phyloP scores from a whole-genome alignment of 441 rosid genomes.

The Erysimum cheiri region DNA sequence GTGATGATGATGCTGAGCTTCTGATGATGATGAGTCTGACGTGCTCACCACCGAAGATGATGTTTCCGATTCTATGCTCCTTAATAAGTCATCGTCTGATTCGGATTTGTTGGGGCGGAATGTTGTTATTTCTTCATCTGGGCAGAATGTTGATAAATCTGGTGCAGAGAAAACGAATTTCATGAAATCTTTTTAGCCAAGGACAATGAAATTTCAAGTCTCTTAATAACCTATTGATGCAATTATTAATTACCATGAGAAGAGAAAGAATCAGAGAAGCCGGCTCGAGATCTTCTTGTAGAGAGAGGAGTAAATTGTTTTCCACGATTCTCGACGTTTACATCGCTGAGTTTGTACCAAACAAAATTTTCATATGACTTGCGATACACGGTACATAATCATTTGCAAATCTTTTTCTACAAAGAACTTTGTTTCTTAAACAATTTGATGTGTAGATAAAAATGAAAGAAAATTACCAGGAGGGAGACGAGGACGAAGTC shows the following conservation, averaged over 20 bases:
- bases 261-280: constrained; percentile 58
- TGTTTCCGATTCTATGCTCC: constrained; percentile 51
- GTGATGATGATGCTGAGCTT: constrained; percentile 34
- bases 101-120: constrained; percentile 23
- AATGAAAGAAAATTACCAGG: constrained; percentile 22
- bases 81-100: constrained; percentile 49
- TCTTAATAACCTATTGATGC: neutral
- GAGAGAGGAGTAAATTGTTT: constrained; percentile 38
- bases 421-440: neutral
- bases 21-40: constrained; percentile 52
- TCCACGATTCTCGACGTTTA: constrained; percentile 38
- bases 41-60: constrained; percentile 61
- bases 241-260: constrained; percentile 50
- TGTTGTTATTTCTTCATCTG: constrained; percentile 38
- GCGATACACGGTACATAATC: constrained; percentile 8
- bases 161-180: neutral
- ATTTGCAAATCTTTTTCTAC: neutral
- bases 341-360: constrained; percentile 29
- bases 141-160: constrained; percentile 47
- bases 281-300: constrained; percentile 51
- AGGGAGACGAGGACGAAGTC: constrained; percentile 40
- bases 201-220: neutral
- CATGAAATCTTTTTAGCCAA: neutral
- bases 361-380: constrained; percentile 1
- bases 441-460: neutral